Conservation (phyloP, 2,329 filamentous ascomycete genomes). For the Ploettnerulaceae sp. region DNA sequence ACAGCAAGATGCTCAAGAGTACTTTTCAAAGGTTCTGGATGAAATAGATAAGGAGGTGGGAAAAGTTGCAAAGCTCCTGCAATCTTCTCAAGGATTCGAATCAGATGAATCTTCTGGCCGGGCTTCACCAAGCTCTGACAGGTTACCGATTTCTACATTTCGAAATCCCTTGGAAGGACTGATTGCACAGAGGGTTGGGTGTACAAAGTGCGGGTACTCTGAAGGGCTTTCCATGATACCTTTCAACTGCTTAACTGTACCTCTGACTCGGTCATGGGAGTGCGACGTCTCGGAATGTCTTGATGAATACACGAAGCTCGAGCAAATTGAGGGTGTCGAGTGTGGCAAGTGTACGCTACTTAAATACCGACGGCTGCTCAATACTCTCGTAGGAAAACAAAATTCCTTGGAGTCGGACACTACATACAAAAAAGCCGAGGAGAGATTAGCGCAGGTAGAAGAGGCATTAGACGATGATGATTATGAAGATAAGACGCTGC, state of each 20-base stretch:
- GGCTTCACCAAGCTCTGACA: slow-evolving; percentile 1
- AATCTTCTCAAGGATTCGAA: slow-evolving; percentile 25
- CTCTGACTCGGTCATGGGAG: slow-evolving; percentile 58
- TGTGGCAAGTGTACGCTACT: slow-evolving; percentile 87
- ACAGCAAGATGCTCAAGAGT: slow-evolving; percentile 97
- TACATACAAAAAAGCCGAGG: slow-evolving; percentile 35
- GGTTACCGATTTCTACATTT: slow-evolving; percentile 30
- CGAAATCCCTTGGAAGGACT: slow-evolving; percentile 84
- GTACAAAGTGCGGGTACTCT: slow-evolving; percentile 77
- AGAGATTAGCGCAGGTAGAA: slow-evolving; percentile 61
- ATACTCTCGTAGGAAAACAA: slow-evolving; percentile 42
- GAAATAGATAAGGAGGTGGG: slow-evolving; percentile 74
- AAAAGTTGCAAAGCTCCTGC: slow-evolving; percentile 38
- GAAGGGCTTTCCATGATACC: slow-evolving; percentile 86
- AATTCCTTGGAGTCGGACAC: slow-evolving; percentile 27
- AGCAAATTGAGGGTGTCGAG: slow-evolving; percentile 83
- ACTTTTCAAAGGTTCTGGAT: slow-evolving; percentile 85
- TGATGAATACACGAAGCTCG: slow-evolving; percentile 78
- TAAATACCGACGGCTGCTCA: slow-evolving; percentile 46
- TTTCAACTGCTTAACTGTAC: slow-evolving; percentile 89
- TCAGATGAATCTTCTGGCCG: slow-evolving; percentile 14
- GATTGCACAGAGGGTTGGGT: slow-evolving; percentile 82
- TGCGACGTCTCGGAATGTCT: slow-evolving; percentile 76
- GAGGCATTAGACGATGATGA: slow-evolving; percentile 72
- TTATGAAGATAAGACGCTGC: slow-evolving; percentile 65